Percentiles rank a stretch among this genome's conserved stretches.
Evolutionary conservation across 1,284 basidiomycete species (phyloP).

Genomic region (Apiotrichum porosum): DNA sequence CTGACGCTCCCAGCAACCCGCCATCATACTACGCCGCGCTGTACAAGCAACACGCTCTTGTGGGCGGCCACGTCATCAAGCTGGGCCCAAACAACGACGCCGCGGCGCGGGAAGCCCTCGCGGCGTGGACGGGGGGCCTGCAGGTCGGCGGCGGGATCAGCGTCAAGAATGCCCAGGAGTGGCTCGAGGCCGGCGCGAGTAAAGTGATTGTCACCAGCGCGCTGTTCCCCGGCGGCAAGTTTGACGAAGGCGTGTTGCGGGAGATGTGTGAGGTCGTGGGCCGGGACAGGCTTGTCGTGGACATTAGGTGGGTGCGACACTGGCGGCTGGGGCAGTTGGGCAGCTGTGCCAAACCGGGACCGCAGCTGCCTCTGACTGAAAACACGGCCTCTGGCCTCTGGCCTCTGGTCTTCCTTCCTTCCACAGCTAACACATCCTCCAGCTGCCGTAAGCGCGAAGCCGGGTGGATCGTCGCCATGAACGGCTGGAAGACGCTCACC

Average conservation of each 20-base stretch:
- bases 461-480: slow-evolving; percentile 95
- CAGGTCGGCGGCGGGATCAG: slow-evolving; percentile 95
- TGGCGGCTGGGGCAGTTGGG: no score
- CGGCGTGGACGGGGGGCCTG: slow-evolving; percentile 75
- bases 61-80: slow-evolving; percentile 94
- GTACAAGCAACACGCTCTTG: slow-evolving; percentile 65
- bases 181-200: slow-evolving; percentile 84
- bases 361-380: no score
- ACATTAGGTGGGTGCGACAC: slow-evolving; percentile 85
- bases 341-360: no score
- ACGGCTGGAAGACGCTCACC: slow-evolving; percentile 96
- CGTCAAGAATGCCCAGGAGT: slow-evolving; percentile 70
- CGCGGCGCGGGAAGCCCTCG: slow-evolving; percentile 75
- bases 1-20: slow-evolving; percentile 70
- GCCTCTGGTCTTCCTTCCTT: neutral
- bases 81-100: slow-evolving; percentile 81
- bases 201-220: slow-evolving; percentile 98
- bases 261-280: slow-evolving; percentile 64
- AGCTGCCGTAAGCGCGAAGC: slow-evolving; percentile 77
- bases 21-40: slow-evolving; percentile 75
- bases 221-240: slow-evolving; percentile 78
- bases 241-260: slow-evolving; percentile 69
- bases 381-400: no score
- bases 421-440: neutral
- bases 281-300: slow-evolving; percentile 85